These are phyloP conservation scores for Hypomyces perniciosus DNA, from an alignment of 2,329 filamentous ascomycete genomes.

Conservation along the genomic window DNA sequence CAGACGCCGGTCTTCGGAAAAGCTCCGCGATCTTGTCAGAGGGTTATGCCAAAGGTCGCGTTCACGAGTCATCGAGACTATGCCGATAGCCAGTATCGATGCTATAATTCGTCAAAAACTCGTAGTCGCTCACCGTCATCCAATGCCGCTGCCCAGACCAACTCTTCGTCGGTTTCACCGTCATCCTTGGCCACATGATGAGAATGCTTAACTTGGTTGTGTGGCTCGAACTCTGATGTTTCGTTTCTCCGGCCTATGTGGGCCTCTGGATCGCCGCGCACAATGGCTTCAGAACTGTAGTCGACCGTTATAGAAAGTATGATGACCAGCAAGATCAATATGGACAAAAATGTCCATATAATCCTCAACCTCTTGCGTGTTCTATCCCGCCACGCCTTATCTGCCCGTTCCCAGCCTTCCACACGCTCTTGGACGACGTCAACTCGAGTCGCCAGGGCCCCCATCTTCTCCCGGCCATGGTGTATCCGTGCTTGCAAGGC, in stretches of 20 bases:
- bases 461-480: slow-evolving; percentile 53
- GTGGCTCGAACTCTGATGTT: not conserved
- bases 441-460: slow-evolving; percentile 55
- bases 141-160: slow-evolving; percentile 22
- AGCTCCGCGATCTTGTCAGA: too few relatives aligned
- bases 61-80: not conserved
- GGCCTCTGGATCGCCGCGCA: slow-evolving; percentile 1
- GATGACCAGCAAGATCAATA: slow-evolving; percentile 41
- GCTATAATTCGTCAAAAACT: slow-evolving; percentile 42
- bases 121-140: slow-evolving; percentile 33
- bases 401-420: slow-evolving; percentile 60
- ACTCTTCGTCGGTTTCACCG: slow-evolving; percentile 17
- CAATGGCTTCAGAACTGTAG: slow-evolving; percentile 13
- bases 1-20: not conserved
- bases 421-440: slow-evolving; percentile 58
- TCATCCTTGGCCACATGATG: slow-evolving; percentile 15
- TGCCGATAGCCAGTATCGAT: not conserved
- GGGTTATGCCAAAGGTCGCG: not conserved
- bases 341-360: slow-evolving; percentile 55
- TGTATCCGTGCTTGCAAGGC: slow-evolving; percentile 57
- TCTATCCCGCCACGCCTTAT: slow-evolving; percentile 62
- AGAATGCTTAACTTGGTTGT: slow-evolving; percentile 12
- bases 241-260: not conserved
- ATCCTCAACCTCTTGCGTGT: slow-evolving; percentile 57
- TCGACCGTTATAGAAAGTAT: slow-evolving; percentile 34